phyloP scores from a whole-genome alignment of 23 red algal species.

The Agarophyton chilense region DNA sequence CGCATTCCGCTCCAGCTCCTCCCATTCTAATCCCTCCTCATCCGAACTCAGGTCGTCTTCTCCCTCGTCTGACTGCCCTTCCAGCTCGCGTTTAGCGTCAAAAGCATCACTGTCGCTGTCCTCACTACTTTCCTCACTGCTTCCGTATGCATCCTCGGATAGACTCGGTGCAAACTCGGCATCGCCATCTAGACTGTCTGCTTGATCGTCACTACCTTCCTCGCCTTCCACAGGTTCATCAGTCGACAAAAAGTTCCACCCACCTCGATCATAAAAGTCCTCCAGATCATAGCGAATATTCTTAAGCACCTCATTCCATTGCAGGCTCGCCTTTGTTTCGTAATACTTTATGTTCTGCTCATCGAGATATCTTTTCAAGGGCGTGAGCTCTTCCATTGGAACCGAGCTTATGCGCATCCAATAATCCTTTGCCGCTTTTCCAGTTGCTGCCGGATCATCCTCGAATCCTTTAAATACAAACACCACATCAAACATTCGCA shows the following conservation, averaged over 20 bases:
- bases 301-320: constrained; percentile 91
- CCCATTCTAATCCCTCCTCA: constrained; percentile 95
- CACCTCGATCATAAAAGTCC: constrained; percentile 91
- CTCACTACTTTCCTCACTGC: constrained; percentile 80
- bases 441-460: constrained; percentile 55
- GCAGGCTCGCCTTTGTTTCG: constrained; percentile 86
- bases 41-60: constrained; percentile 92
- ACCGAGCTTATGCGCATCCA: constrained; percentile 95
- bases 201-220: constrained; percentile 64
- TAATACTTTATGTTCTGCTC: constrained; percentile 97
- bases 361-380: constrained; percentile 89
- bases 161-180: constrained; percentile 55
- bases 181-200: constrained; percentile 72
- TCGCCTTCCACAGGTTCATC: constrained; percentile 75
- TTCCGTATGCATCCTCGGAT: constrained; percentile 69
- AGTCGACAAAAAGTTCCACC: constrained; percentile 90
- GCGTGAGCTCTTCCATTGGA: constrained; percentile 78
- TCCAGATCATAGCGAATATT: constrained; percentile 87
- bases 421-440: constrained; percentile 57
- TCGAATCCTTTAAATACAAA: constrained; percentile 97
- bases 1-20: constrained; percentile 87
- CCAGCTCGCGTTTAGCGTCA: constrained; percentile 86
- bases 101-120: constrained; percentile 75
- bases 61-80: constrained; percentile 82
- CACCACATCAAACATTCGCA: constrained; percentile 97